Conservation (phyloP, 2,329 filamentous ascomycete species). For the Fusarium sarcochroum region DNA sequence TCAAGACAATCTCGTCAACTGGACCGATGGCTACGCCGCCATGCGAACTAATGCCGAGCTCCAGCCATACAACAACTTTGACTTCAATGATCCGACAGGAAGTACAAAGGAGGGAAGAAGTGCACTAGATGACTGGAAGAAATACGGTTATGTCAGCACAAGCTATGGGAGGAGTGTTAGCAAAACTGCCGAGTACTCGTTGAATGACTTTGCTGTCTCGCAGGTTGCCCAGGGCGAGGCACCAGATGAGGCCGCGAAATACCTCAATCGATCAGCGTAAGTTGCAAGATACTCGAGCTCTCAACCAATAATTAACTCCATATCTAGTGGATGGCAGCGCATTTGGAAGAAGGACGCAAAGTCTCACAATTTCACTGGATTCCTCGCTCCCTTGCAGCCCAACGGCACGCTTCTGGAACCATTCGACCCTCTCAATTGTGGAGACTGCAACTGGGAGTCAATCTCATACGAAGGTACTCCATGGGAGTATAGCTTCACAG, state of each 20-base stretch:
- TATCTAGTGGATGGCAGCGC: constrained; percentile 66
- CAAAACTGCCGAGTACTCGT: constrained; percentile 69
- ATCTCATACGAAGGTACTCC: constrained; percentile 62
- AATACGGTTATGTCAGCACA: constrained; percentile 69
- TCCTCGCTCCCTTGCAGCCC: constrained; percentile 67
- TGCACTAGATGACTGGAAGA: constrained; percentile 71
- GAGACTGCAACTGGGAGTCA: constrained; percentile 59
- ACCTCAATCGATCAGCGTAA: constrained; percentile 53
- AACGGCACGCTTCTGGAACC: constrained; percentile 12
- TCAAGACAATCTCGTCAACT: constrained; percentile 63
- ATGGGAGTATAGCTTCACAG: constrained; percentile 68
- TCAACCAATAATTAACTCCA: background rate
- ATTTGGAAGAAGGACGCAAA: constrained; percentile 68
- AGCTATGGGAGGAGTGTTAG: constrained; percentile 66
- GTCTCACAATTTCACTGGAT: constrained; percentile 65
- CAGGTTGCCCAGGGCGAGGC: constrained; percentile 57
- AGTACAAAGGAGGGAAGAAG: constrained; percentile 68
- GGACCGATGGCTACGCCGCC: constrained; percentile 66
- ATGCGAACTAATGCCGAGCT: constrained; percentile 71
- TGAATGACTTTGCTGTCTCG: constrained; percentile 70
- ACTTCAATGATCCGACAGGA: constrained; percentile 64
- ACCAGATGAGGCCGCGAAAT: constrained; percentile 63
- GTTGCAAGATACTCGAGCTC: background rate
- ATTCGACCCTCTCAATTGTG: constrained; percentile 65
- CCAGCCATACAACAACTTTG: constrained; percentile 64